These are phyloP conservation scores for Boletellus ananiceps DNA, from an alignment of 768 basidiomycete species.

Conservation along the genomic window DNA sequence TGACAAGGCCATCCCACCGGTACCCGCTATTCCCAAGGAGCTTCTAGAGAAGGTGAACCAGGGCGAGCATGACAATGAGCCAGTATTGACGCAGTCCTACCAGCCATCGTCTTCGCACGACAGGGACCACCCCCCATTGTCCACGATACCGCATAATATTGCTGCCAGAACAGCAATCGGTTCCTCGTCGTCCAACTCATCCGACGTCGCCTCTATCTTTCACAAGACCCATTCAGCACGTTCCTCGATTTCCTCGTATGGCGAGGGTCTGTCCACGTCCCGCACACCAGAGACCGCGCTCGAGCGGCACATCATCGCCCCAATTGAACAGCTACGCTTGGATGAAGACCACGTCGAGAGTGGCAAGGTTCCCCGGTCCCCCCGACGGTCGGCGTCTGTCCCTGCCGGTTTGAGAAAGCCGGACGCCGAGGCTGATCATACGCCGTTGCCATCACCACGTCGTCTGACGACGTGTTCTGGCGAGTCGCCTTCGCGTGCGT, in stretches of 20 bases:
- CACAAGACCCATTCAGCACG: constrained; percentile 42
- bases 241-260: constrained; percentile 57
- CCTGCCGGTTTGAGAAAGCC: constrained; percentile 5
- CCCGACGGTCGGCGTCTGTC: constrained; percentile 19
- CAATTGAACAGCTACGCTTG: constrained; percentile 48
- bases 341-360: constrained; percentile 21
- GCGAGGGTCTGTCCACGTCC: constrained; percentile 34
- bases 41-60: constrained; percentile 16
- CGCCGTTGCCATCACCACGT: constrained; percentile 9
- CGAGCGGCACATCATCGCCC: constrained; percentile 50
- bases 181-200: constrained; percentile 59
- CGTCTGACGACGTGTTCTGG: constrained; percentile 6
- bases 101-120: constrained; percentile 5
- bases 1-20: constrained; percentile 43
- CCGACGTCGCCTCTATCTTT: constrained; percentile 54
- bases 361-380: constrained; percentile 6
- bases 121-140: not conserved
- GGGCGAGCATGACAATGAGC: constrained; percentile 2
- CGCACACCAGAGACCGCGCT: constrained; percentile 35
- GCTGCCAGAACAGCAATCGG: constrained; percentile 46
- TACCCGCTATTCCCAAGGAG: constrained; percentile 55
- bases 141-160: constrained; percentile 7
- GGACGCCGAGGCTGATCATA: constrained; percentile 8
- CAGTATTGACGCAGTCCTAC: constrained; percentile 6
- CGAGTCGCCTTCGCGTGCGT: constrained; percentile 18